These are phyloP conservation scores for Penicillium janthinellum DNA, from an alignment of 2,329 filamentous ascomycete species.

Conservation along the genomic window DNA sequence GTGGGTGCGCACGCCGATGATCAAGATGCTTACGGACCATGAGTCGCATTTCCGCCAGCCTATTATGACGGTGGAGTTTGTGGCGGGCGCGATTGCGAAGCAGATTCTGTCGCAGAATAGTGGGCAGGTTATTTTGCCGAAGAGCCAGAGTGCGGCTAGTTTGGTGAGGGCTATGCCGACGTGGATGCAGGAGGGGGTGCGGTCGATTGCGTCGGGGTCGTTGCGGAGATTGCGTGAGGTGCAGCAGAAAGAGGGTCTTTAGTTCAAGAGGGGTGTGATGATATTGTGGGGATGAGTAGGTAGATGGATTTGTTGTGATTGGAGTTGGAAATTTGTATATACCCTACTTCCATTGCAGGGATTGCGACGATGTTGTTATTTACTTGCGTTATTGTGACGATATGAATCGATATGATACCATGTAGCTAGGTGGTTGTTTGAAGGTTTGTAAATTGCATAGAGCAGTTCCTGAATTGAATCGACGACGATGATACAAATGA, in stretches of 20 bases:
- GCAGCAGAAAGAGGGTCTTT: conserved; percentile 17
- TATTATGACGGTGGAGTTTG: conserved; percentile 39
- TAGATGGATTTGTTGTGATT: background rate
- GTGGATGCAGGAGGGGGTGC: conserved; percentile 50
- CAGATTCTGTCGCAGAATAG: conserved; percentile 54
- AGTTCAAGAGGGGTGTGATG: background rate
- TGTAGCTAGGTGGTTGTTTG: too few species aligned
- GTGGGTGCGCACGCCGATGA: conserved; percentile 55
- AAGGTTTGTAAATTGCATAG: too few species aligned
- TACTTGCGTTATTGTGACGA: too few species aligned
- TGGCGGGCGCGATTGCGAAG: conserved; percentile 53
- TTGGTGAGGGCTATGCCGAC: conserved; percentile 41
- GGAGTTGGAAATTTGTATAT: background rate
- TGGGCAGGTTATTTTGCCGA: conserved; percentile 53
- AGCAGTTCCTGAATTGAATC: too few species aligned
- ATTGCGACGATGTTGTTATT: too few species aligned
- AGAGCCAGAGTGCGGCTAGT: conserved; percentile 30
- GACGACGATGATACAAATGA: too few species aligned
- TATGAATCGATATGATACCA: too few species aligned
- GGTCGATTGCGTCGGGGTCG: conserved; percentile 30
- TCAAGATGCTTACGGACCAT: conserved; percentile 40
- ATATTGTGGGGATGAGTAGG: background rate
- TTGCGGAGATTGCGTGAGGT: conserved; percentile 28
- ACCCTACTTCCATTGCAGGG: background rate
- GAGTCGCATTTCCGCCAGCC: conserved; percentile 37